phyloP scores from a whole-genome alignment of 805 yeast species.

The Wickerhamomyces kurtzmanii region DNA sequence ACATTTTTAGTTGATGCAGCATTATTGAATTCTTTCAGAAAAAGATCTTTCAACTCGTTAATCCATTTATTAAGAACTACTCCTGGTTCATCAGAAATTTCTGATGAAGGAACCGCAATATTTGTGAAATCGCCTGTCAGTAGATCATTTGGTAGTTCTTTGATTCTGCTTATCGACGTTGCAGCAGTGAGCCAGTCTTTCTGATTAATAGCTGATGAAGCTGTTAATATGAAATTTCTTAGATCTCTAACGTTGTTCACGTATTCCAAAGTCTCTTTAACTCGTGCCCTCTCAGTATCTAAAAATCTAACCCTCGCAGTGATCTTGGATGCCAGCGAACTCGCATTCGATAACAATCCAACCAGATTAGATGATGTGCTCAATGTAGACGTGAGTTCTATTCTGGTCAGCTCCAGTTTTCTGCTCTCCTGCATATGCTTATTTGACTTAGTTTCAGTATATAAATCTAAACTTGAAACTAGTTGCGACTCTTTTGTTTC shows the following conservation, averaged over 20 bases:
- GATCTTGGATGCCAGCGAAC: constrained; percentile 53
- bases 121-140: constrained; percentile 64
- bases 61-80: constrained; percentile 50
- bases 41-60: constrained; percentile 42
- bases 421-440: constrained; percentile 21
- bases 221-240: constrained; percentile 54
- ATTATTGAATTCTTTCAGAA: constrained; percentile 51
- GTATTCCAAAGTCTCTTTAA: constrained; percentile 49
- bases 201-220: constrained; percentile 58
- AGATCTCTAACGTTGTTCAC: constrained; percentile 59
- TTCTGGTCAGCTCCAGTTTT: constrained; percentile 47
- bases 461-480: constrained; percentile 13
- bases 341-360: constrained; percentile 46
- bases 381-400: constrained; percentile 54
- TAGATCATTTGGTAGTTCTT: constrained; percentile 39
- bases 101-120: constrained; percentile 77
- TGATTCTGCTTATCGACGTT: constrained; percentile 43
- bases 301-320: constrained; percentile 60
- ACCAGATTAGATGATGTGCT: constrained; percentile 46
- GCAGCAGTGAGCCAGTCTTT: constrained; percentile 77
- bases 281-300: constrained; percentile 62
- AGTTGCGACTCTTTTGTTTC: constrained; percentile 13
- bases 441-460: constrained; percentile 13
- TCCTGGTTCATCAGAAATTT: constrained; percentile 72
- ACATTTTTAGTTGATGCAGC: constrained; percentile 65